phyloP scores from a whole-genome alignment of 495 filamentous ascomycete species.

The Aspergillus ostianus region DNA sequence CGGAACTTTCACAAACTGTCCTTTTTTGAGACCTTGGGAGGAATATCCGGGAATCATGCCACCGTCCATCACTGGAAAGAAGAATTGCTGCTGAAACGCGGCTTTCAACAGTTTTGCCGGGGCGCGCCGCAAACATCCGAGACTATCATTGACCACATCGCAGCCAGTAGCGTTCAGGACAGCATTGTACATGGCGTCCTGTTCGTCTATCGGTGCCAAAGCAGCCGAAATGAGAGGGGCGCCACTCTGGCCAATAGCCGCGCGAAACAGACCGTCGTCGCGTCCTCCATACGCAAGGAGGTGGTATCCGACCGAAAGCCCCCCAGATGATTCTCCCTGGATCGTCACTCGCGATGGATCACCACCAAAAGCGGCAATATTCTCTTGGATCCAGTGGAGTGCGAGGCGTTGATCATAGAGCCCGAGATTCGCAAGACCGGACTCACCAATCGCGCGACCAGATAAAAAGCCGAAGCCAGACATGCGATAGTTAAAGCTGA shows the following conservation, averaged over 20 bases:
- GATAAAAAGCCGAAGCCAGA: conserved; percentile 43
- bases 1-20: conserved; percentile 47
- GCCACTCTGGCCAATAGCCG: conserved; percentile 50
- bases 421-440: conserved; percentile 41
- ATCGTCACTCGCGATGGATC: conserved; percentile 48
- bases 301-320: conserved; percentile 46
- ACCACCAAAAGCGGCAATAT: conserved; percentile 41
- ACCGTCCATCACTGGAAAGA: conserved; percentile 48
- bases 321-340: conserved; percentile 61
- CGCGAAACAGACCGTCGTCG: conserved; percentile 51
- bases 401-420: conserved; percentile 52
- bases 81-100: conserved; percentile 31
- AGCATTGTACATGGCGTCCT: conserved; percentile 34
- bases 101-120: conserved; percentile 32
- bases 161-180: conserved; percentile 33
- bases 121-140: conserved; percentile 36
- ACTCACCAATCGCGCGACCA: conserved; percentile 29
- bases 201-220: conserved; percentile 29
- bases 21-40: conserved; percentile 23
- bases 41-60: conserved; percentile 44
- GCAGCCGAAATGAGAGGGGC: conserved; percentile 24
- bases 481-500: conserved; percentile 51
- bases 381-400: conserved; percentile 51
- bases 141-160: conserved; percentile 23
- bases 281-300: conserved; percentile 42